These are phyloP conservation scores for Chalara sp. DNA, from an alignment of 2,329 filamentous ascomycete species.

Conservation along the genomic window DNA sequence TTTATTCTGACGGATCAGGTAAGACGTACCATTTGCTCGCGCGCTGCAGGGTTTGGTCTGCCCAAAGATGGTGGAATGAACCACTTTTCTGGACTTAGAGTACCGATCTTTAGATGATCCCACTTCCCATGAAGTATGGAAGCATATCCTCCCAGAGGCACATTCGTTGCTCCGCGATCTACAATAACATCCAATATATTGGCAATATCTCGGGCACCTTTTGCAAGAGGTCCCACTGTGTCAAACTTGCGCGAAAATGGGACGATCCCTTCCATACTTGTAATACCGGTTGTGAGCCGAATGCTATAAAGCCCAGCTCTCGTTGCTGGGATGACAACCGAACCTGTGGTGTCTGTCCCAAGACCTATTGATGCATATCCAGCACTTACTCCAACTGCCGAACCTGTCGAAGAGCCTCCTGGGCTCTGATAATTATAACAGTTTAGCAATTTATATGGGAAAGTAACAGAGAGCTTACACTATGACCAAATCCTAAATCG, in stretches of 20 bases:
- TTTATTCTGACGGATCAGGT: background rate
- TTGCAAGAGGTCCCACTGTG: background rate
- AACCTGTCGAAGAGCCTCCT: conserved; percentile 51
- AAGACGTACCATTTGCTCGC: background rate
- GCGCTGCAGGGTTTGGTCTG: background rate
- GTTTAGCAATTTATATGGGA: background rate
- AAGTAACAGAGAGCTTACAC: background rate
- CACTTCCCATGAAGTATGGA: too few relatives aligned
- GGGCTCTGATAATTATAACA: conserved; percentile 6
- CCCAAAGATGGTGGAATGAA: background rate
- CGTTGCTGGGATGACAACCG: conserved; percentile 47
- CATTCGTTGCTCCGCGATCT: background rate
- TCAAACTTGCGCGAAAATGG: background rate
- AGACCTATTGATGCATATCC: conserved; percentile 31
- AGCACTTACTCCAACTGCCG: conserved; percentile 43
- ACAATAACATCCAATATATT: background rate
- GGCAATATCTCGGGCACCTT: background rate
- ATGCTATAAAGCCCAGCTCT: conserved; percentile 21
- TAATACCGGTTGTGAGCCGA: background rate
- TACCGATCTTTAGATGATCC: background rate
- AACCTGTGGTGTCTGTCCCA: conserved; percentile 57
- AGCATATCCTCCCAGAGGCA: background rate
- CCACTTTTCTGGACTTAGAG: background rate
- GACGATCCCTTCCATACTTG: background rate
- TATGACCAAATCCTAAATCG: background rate